phyloP scores from a whole-genome alignment of 371 early-diverging fungal genomes.

The Circinella minor region DNA sequence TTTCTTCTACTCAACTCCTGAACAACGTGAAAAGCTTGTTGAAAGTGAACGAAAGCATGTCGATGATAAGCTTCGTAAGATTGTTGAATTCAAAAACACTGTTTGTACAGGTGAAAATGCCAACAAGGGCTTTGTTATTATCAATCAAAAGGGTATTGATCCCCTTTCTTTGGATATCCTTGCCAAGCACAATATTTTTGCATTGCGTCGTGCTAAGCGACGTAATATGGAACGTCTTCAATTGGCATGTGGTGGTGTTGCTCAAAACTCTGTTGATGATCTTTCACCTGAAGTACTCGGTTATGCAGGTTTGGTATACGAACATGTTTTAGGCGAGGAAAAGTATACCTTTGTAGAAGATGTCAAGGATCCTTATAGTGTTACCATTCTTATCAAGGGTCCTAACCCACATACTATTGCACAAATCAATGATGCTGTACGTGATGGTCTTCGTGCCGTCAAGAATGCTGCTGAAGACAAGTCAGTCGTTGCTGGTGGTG shows the following conservation, averaged over 20 bases:
- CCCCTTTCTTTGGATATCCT: constrained; percentile 98
- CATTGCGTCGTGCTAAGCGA: constrained; percentile 99
- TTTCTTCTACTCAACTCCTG: constrained; percentile 98
- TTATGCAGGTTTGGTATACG: constrained; percentile 94
- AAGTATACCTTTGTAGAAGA: constrained; percentile 99
- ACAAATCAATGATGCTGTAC: constrained; percentile 97
- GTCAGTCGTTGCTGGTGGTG: constrained; percentile 94
- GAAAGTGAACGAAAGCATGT: constrained; percentile 98
- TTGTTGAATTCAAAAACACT: constrained; percentile 96
- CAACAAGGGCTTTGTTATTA: constrained; percentile 92
- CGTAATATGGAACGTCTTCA: constrained; percentile 99
- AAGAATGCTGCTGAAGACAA: constrained; percentile 97
- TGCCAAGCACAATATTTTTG: constrained; percentile 96
- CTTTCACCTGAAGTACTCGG: constrained; percentile 90
- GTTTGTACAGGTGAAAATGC: constrained; percentile 82
- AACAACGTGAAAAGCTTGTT: constrained; percentile 98
- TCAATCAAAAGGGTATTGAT: constrained; percentile 99
- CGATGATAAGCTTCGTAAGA: constrained; percentile 91
- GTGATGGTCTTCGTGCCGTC: constrained; percentile 98
- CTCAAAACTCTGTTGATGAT: constrained; percentile 98
- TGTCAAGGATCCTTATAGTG: constrained; percentile 90
- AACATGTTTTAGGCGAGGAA: constrained; percentile 98
- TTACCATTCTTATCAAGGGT: constrained; percentile 97
- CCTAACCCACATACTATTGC: constrained; percentile 94
- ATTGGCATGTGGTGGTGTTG: constrained; percentile 96